Conservation (phyloP, 2,329 filamentous ascomycete species). For the Monilinia vaccinii-corymbosi region DNA sequence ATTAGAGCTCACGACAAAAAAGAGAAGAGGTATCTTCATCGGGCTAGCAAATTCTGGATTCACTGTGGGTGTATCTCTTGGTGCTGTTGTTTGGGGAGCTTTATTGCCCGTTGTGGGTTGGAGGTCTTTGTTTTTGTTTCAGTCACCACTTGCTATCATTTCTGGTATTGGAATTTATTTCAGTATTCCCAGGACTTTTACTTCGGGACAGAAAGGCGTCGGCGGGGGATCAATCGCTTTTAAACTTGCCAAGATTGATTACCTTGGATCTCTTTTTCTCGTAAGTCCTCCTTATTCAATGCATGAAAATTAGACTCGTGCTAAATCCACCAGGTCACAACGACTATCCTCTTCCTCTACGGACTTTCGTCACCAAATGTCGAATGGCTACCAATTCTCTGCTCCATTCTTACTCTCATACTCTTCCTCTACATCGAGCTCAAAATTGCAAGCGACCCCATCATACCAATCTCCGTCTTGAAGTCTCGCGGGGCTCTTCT, state of each 20-base stretch:
- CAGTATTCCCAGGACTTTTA: conserved; percentile 48
- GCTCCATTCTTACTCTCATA: conserved; percentile 44
- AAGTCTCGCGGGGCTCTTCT: conserved; percentile 61
- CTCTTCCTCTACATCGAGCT: conserved; percentile 56
- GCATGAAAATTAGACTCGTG: background rate
- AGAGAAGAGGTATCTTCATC: conserved; percentile 61
- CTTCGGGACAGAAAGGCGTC: conserved; percentile 29
- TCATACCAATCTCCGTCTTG: conserved; percentile 65
- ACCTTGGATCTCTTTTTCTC: conserved; percentile 59
- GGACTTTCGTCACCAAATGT: conserved; percentile 58
- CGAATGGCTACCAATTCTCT: conserved; percentile 46
- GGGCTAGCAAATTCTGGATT: conserved; percentile 66
- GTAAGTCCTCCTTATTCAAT: conserved; percentile 34
- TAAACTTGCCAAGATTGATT: conserved; percentile 63
- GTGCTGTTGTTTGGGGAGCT: conserved; percentile 61
- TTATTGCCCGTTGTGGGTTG: conserved; percentile 58
- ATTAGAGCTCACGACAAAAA: conserved; percentile 61
- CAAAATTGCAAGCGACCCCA: conserved; percentile 54
- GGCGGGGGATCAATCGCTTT: conserved; percentile 33
- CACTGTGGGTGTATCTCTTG: conserved; percentile 61
- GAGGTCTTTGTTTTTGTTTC: conserved; percentile 65
- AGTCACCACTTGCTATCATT: conserved; percentile 54
- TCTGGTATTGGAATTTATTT: conserved; percentile 55
- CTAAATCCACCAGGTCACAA: conserved; percentile 40
- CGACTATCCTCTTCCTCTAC: conserved; percentile 65